phyloP scores from a whole-genome alignment of 768 basidiomycete species.

The Boletus rufocinnamomeus region DNA sequence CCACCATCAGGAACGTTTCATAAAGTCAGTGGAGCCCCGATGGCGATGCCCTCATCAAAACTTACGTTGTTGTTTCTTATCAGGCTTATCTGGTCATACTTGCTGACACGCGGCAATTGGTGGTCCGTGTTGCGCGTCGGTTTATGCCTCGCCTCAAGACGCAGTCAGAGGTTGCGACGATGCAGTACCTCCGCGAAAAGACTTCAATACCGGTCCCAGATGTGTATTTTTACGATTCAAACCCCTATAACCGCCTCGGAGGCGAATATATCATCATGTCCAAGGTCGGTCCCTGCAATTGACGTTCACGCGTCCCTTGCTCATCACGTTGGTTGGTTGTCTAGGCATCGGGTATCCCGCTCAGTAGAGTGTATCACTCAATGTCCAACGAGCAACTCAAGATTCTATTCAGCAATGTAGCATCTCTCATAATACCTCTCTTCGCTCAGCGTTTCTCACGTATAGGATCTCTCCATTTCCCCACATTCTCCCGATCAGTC shows the following conservation, averaged over 20 bases:
- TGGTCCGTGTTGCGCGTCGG: conserved; percentile 79
- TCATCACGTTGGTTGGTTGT: conserved; percentile 3
- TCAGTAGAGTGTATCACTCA: conserved; percentile 70
- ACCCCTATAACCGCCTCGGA: conserved; percentile 81
- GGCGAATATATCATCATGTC: conserved; percentile 89
- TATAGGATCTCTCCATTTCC: conserved; percentile 72
- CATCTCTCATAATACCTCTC: conserved; percentile 65
- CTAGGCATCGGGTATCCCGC: conserved; percentile 74
- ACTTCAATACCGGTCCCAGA: conserved; percentile 73
- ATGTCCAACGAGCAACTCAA: conserved; percentile 66
- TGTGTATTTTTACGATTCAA: conserved; percentile 77
- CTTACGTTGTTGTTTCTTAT: conserved; percentile 12
- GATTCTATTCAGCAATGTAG: conserved; percentile 67
- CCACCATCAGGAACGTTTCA: conserved; percentile 74
- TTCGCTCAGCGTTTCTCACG: conserved; percentile 76
- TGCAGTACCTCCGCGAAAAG: conserved; percentile 73
- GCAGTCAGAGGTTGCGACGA: conserved; percentile 84
- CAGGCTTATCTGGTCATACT: conserved; percentile 80
- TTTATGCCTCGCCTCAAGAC: conserved; percentile 89
- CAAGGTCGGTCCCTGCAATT: conserved; percentile 51
- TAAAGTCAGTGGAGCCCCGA: conserved; percentile 49
- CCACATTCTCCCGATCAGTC: conserved; percentile 8
- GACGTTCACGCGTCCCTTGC: conserved; percentile 1
- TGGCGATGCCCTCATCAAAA: not conserved
- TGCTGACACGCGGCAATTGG: conserved; percentile 57